phyloP scores from a whole-genome alignment of 2,329 filamentous ascomycete species.

The Claviceps maximensis region DNA sequence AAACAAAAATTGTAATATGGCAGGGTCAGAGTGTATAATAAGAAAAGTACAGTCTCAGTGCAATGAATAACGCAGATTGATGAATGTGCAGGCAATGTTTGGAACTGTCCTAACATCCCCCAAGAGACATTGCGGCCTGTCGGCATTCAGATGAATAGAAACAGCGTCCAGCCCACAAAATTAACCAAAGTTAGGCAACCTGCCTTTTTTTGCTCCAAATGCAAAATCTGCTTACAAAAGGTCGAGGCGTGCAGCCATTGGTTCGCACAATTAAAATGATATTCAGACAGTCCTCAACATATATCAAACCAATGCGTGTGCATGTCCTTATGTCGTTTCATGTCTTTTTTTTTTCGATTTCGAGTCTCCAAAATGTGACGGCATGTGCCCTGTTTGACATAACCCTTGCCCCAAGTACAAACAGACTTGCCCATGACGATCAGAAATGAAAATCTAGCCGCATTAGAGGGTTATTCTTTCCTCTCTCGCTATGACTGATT shows the following conservation, averaged over 20 bases:
- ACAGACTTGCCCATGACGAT: constrained; percentile 6
- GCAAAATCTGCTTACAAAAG: background rate
- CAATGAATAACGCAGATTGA: constrained; percentile 1
- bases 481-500: constrained; percentile 13
- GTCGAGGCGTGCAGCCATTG: constrained; percentile 2
- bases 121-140: background rate
- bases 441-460: constrained; percentile 4
- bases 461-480: background rate
- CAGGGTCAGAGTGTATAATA: background rate
- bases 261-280: constrained; percentile 4
- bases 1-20: constrained; percentile 14
- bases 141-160: background rate
- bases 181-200: background rate
- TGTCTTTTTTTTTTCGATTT: constrained; percentile 14
- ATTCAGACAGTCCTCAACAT: constrained; percentile 10
- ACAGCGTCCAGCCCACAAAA: constrained; percentile 6
- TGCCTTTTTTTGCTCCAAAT: background rate
- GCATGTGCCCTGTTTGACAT: constrained; percentile 15
- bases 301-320: background rate
- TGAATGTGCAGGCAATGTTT: background rate
- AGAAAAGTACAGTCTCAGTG: background rate
- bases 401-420: constrained; percentile 4
- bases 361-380: constrained; percentile 20
- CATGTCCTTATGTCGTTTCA: constrained; percentile 12
- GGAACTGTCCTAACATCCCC: constrained; percentile 7